Percentiles rank a stretch among this genome's conserved stretches.
These are phyloP conservation scores for Paramyrothecium sp. DNA, from an alignment of 2,329 filamentous ascomycete species.

Conservation along the genomic window DNA sequence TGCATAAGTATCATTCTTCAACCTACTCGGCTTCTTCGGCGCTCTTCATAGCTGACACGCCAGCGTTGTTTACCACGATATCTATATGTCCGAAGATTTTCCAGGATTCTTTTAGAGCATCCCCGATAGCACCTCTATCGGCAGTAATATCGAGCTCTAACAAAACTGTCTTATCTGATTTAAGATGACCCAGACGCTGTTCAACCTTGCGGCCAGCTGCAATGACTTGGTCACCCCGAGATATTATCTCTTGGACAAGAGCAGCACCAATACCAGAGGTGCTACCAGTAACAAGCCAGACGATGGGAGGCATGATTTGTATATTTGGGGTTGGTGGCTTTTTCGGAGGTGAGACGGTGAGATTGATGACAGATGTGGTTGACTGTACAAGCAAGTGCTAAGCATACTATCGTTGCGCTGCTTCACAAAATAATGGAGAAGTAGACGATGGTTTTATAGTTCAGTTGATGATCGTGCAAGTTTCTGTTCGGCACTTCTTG, in stretches of 20 bases:
- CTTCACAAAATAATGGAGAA: no score
- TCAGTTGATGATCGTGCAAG: no score
- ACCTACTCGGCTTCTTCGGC: slow-evolving; percentile 30
- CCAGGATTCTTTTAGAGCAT: slow-evolving; percentile 22
- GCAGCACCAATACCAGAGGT: slow-evolving; percentile 29
- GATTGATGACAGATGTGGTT: no score
- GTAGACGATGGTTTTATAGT: no score
- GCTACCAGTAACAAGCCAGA: slow-evolving; percentile 32
- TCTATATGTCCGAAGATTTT: slow-evolving; percentile 28
- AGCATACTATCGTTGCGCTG: no score
- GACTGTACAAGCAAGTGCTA: no score
- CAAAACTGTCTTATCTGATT: slow-evolving; percentile 20
- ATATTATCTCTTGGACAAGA: slow-evolving; percentile 19
- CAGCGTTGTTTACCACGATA: slow-evolving; percentile 32
- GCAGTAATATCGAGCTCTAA: slow-evolving; percentile 29
- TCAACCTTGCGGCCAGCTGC: slow-evolving; percentile 24
- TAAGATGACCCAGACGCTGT: slow-evolving; percentile 17
- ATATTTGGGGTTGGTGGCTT: neutral
- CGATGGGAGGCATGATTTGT: slow-evolving; percentile 26
- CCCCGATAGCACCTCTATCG: slow-evolving; percentile 9
- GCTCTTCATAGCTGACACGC: slow-evolving; percentile 20
- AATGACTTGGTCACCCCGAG: slow-evolving; percentile 26
- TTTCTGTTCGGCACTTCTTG: no score
- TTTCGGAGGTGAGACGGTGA: neutral
- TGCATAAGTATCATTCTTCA: no score